These are phyloP conservation scores for Cetraspora pellucida DNA, from an alignment of 192 early-diverging fungal species.

Conservation along the genomic window DNA sequence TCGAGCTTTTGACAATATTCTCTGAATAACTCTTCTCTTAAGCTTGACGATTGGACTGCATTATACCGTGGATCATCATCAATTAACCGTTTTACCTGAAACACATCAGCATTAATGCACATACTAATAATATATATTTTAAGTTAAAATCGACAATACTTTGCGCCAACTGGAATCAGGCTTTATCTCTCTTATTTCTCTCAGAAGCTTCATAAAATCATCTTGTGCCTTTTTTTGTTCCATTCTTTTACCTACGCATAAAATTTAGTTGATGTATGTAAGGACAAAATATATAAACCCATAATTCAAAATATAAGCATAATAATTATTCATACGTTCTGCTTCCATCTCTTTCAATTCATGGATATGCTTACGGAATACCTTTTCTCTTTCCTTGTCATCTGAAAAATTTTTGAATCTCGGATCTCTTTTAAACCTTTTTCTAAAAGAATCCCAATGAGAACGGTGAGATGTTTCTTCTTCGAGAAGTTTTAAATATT, in stretches of 20 bases:
- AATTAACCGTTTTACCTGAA: conserved; percentile 57
- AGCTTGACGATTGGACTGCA: conserved; percentile 61
- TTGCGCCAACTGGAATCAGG: conserved; percentile 67
- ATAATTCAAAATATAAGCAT: background rate
- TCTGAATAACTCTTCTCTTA: conserved; percentile 72
- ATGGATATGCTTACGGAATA: conserved; percentile 69
- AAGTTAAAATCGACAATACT: background rate
- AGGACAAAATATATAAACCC: background rate
- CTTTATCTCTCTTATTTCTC: conserved; percentile 58
- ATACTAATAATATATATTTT: no score
- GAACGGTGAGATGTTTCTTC: conserved; percentile 54
- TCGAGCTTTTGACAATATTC: conserved; percentile 59
- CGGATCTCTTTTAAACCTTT: conserved; percentile 67
- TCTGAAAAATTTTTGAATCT: conserved; percentile 61
- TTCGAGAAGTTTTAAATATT: conserved; percentile 61
- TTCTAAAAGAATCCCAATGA: conserved; percentile 73
- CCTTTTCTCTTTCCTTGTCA: conserved; percentile 59
- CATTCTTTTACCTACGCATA: conserved; percentile 44
- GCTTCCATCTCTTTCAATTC: conserved; percentile 38
- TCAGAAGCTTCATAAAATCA: conserved; percentile 62
- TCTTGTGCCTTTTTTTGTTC: conserved; percentile 45
- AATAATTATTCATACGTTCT: conserved; percentile 29
- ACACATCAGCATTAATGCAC: background rate
- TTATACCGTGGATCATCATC: conserved; percentile 67
- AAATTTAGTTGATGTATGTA: background rate